phyloP scores from a whole-genome alignment of 2,329 filamentous ascomycete species.

The Monosporascus sp. region DNA sequence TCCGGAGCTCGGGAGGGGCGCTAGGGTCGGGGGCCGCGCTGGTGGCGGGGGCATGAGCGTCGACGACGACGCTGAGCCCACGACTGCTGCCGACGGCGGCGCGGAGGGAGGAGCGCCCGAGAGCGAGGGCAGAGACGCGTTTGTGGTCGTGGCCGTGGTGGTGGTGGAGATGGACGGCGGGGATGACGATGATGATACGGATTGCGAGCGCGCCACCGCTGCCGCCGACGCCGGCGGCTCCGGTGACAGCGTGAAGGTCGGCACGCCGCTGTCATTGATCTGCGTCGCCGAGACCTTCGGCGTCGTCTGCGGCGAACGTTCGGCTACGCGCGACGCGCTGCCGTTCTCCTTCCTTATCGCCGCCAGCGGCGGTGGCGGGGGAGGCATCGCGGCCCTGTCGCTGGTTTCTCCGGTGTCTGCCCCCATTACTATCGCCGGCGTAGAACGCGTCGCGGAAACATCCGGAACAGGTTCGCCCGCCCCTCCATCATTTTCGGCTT shows the following conservation, averaged over 20 bases:
- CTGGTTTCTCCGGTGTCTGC: slow-evolving; percentile 2
- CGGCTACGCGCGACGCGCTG: slow-evolving; percentile 22
- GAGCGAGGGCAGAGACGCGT: slow-evolving; percentile 7
- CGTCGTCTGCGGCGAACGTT: slow-evolving; percentile 38
- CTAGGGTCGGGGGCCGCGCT: slow-evolving; percentile 9
- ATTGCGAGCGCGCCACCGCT: slow-evolving; percentile 14
- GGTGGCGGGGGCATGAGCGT: slow-evolving; percentile 4
- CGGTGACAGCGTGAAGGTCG: slow-evolving; percentile 41
- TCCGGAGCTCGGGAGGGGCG: slow-evolving; percentile 15
- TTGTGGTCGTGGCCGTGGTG: neutral
- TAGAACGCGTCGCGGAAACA: slow-evolving; percentile 4
- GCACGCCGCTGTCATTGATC: slow-evolving; percentile 28
- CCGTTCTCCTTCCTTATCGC: slow-evolving; percentile 5
- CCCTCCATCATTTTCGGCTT: neutral
- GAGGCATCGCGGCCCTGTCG: slow-evolving; percentile 35
- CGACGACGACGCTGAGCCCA: neutral
- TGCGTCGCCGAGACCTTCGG: slow-evolving; percentile 41
- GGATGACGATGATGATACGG: neutral
- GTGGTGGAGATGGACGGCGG: neutral
- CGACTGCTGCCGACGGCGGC: neutral
- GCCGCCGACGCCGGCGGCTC: slow-evolving; percentile 22
- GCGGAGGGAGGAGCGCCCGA: slow-evolving; percentile 3
- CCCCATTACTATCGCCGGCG: slow-evolving; percentile 13
- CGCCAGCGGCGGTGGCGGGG: slow-evolving; percentile 21
- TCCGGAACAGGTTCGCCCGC: slow-evolving; percentile 2